Evolutionary conservation across 257 asterid species (phyloP), one percentile per base, ranked within the genome.

Genomic region (Mentha longifolia): DNA sequence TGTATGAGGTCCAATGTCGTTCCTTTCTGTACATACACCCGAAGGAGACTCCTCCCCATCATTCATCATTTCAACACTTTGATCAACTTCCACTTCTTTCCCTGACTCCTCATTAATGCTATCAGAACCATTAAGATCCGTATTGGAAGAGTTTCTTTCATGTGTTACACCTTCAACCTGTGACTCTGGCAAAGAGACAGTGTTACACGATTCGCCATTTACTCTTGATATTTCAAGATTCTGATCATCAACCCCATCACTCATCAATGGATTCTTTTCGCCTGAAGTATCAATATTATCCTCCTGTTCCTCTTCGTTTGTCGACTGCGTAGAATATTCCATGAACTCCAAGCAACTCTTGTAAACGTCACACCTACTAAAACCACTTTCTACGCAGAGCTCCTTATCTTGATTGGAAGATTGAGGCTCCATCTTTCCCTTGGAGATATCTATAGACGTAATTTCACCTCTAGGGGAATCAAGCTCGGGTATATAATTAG

Each of bases 301-400:
- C 73, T 78, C 82, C 67, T 41, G 80, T 62, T 81, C 76, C 5
- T 81, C 76, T 6, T 71, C 80, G 11, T 65, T 74, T 25, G 69
- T 72, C 9, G 84, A 82, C 71, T 76, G 89, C 50, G 51, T 55
- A 9, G 82, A 81, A 58, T 91, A 65, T 70, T 82, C 84, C 1
- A 80, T 25, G 22, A 95, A 83, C 85, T 88, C 96, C 84, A 88
- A 74, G 76, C 97, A 92, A 84, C 99, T 92, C 60, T 80, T 80
- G 73, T 82, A 89, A 58, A 83, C 85, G 6, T 89, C 96, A 9
- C 33, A 78, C 81, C 74, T 82, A 46, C 58, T 85, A 67, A 82
- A 58, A 59, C 72, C 71, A 74, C 73, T 57, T 50, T 61, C 70
- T 35, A 42, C 41, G 16, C 33, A 63, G 61, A 46, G 45, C 43